phyloP scores from a whole-genome alignment of 2,329 filamentous ascomycete species.

The Rhynchosporium secalis region DNA sequence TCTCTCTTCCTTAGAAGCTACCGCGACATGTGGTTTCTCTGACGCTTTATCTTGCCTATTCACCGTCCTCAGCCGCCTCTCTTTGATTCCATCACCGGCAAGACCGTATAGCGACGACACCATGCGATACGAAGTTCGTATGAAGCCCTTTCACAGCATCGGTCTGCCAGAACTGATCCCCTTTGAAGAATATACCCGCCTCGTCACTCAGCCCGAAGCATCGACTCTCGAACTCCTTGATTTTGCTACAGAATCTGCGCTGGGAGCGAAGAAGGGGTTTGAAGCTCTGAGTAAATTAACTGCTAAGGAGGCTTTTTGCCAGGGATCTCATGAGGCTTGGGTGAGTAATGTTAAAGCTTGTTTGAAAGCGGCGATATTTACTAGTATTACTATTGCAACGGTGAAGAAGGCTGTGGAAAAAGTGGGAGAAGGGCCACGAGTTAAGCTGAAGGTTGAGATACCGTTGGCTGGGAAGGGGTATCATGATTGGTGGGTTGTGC shows the following conservation, averaged over 20 bases:
- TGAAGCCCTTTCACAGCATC: conserved; percentile 67
- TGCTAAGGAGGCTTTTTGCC: conserved; percentile 54
- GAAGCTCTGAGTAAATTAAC: conserved; percentile 56
- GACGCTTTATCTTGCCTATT: conserved; percentile 54
- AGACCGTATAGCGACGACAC: conserved; percentile 57
- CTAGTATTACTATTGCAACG: conserved; percentile 62
- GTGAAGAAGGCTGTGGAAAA: conserved; percentile 57
- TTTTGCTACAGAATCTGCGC: conserved; percentile 39
- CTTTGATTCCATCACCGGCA: conserved; percentile 43
- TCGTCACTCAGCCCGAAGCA: conserved; percentile 46
- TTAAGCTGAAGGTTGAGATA: conserved; percentile 51
- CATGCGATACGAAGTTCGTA: conserved; percentile 65
- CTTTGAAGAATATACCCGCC: conserved; percentile 51
- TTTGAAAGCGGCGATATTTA: conserved; percentile 69
- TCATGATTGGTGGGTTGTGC: conserved; percentile 67
- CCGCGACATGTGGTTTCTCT: conserved; percentile 57
- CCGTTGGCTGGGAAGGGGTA: conserved; percentile 55
- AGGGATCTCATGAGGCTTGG: conserved; percentile 63
- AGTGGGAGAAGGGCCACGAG: conserved; percentile 32
- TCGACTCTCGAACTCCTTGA: conserved; percentile 38
- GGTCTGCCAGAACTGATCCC: conserved; percentile 58
- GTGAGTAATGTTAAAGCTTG: conserved; percentile 57
- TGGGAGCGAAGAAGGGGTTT: conserved; percentile 51
- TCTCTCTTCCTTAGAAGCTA: conserved; percentile 62
- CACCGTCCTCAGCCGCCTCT: conserved; percentile 46